These are phyloP conservation scores for Chytriomyces sp. DNA, from an alignment of 192 early-diverging fungal species.

Conservation along the genomic window DNA sequence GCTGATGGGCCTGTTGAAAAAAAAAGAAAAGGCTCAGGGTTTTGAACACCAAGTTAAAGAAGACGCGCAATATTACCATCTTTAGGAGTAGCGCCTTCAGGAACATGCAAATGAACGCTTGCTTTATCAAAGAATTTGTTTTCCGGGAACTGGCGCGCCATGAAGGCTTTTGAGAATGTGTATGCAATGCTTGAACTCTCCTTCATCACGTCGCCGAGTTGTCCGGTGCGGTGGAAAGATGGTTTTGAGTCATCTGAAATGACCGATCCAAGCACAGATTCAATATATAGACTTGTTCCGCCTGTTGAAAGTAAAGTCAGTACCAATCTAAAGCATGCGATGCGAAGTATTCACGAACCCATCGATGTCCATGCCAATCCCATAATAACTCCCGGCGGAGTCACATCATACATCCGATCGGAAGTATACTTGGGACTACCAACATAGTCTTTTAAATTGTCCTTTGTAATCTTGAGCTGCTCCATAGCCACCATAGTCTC, in stretches of 20 bases:
- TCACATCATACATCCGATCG: conserved; percentile 89
- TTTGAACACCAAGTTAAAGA: not conserved
- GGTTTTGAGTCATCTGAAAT: conserved; percentile 66
- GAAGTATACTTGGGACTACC: conserved; percentile 85
- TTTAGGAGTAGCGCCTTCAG: conserved; percentile 98
- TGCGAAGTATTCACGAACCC: conserved; percentile 60
- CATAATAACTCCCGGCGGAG: conserved; percentile 96
- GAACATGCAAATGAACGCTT: conserved; percentile 91
- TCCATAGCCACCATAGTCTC: conserved; percentile 38
- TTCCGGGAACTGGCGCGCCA: conserved; percentile 73
- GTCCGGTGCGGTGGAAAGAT: conserved; percentile 85
- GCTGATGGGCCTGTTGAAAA: conserved; percentile 81
- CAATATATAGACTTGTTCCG: conserved; percentile 93
- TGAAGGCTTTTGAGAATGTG: conserved; percentile 88
- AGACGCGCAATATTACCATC: conserved; percentile 67
- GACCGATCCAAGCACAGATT: conserved; percentile 86
- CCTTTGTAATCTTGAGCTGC: conserved; percentile 67
- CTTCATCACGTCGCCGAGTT: conserved; percentile 99
- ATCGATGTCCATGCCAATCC: conserved; percentile 97
- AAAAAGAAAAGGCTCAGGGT: too few species aligned
- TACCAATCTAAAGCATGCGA: not conserved
- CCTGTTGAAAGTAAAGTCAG: conserved; percentile 43
- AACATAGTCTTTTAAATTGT: conserved; percentile 89
- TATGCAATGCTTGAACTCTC: conserved; percentile 95
- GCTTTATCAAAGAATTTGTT: conserved; percentile 93